Base-by-base conservation (phyloP, 805 yeast genomes). In the Maudiozyma bulderi region DNA sequence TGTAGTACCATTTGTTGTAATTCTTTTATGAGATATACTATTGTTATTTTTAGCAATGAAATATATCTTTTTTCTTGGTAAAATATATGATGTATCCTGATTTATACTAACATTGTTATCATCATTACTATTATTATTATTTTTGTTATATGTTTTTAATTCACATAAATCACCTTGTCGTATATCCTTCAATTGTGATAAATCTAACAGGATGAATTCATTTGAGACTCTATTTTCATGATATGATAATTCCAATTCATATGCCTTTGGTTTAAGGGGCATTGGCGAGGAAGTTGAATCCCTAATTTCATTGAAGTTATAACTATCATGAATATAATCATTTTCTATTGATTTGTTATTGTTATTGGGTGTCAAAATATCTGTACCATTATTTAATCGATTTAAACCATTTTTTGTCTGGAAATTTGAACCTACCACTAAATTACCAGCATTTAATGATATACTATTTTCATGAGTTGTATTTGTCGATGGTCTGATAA, bases 81-180 rank as follows among this genome's bases (percentile, higher is more conserved):
- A 34, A n/a, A 3, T n/a, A 10, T 34, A n/a, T n/a, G 37, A 34
- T n/a, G 37, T 34, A n/a, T 34, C 37, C n/a, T 34, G 11, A 10
- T n/a, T 20, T 39, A 26, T 29, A 3, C n/a, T 29, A 8, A 10
- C 20, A 5, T 44, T 46, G 28, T 29, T 31, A 28, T 42, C 15
- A 11, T 38, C 8, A 11, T 20, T 8, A 7, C 26, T 8, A 45
- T 46, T 47, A 32, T 48, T 28, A 15, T 43, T 59, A 40, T 48
- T 48, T 40, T 58, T 59, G 46, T 67, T 70, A 31, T 75, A 71
- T 32, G 81, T 73, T 53, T 72, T 76, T 42, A 85, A 57, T 62
- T 87, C 95, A 26, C 87, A 90, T 7, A 86, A 66, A 58, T 84
- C 86, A 14, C 95, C 96, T n/a, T 74, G 80, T 47, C 71, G 70